Evolutionary conservation across 75 land plant genomes (phyloP).

Genomic region (Sequoia sempervirens): DNA sequence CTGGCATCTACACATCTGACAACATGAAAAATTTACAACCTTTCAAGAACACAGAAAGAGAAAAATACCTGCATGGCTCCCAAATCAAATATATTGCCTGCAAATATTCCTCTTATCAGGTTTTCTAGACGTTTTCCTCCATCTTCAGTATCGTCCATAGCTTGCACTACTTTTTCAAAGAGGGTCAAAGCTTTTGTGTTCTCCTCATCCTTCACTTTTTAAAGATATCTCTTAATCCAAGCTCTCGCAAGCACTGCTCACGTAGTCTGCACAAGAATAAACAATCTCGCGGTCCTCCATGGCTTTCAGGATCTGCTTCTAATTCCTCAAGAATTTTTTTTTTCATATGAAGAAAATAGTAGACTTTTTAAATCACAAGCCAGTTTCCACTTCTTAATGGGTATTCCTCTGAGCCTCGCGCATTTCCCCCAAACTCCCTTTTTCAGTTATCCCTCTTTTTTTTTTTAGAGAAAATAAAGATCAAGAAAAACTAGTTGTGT

Average conservation of each 20-base stretch:
- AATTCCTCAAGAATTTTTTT: too few species aligned
- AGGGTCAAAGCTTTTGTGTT: conserved; percentile 84
- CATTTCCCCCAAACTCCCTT: too few species aligned
- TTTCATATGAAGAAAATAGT: too few species aligned
- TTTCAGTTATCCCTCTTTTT: too few species aligned
- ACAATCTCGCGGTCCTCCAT: too few species aligned
- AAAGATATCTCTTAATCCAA: conserved; percentile 89
- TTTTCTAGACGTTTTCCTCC: conserved; percentile 67
- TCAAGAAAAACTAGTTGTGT: too few species aligned
- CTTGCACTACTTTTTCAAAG: conserved; percentile 63
- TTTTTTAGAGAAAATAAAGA: too few species aligned
- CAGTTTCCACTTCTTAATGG: too few species aligned
- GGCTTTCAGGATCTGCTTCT: too few species aligned
- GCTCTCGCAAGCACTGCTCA: conserved; percentile 77
- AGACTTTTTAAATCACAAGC: too few species aligned
- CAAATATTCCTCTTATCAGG: conserved; percentile 82
- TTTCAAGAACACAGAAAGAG: not conserved
- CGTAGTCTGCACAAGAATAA: conserved; percentile 91
- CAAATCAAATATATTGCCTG: conserved; percentile 97
- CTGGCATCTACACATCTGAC: not conserved
- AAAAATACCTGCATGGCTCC: conserved; percentile 84
- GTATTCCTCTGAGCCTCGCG: too few species aligned
- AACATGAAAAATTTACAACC: not conserved
- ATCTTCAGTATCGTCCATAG: conserved; percentile 88
- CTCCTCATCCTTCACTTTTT: conserved; percentile 97